Percentiles rank a stretch among this genome's conserved stretches.
These are phyloP conservation scores for Nicotiana tabacum DNA, from an alignment of 257 asterid genomes.

Conservation along the genomic window DNA sequence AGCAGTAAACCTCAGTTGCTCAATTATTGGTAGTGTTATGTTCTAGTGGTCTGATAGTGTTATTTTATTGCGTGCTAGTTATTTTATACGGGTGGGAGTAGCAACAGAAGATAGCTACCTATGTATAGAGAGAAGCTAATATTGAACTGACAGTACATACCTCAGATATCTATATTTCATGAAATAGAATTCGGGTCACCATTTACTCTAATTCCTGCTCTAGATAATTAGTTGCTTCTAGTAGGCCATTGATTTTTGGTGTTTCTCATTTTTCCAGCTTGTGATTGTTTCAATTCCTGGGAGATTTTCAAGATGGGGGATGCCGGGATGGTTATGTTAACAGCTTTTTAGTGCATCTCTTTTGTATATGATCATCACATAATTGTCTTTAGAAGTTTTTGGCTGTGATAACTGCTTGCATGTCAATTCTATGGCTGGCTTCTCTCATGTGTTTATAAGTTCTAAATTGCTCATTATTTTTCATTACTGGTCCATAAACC, in stretches of 20 bases:
- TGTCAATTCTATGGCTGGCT: neutral
- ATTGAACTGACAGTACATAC: neutral
- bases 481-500: conserved; percentile 26
- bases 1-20: neutral
- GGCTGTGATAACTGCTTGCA: neutral
- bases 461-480: conserved; percentile 9
- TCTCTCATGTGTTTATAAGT: neutral
- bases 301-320: neutral
- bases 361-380: neutral
- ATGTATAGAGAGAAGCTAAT: neutral
- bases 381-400: neutral
- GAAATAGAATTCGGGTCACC: neutral
- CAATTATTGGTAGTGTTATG: neutral
- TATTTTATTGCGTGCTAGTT: neutral
- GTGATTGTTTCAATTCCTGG: neutral
- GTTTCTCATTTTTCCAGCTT: neutral
- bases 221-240: neutral
- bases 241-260: neutral
- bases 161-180: neutral
- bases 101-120: neutral
- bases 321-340: neutral
- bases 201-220: neutral
- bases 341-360: neutral
- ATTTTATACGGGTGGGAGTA: neutral
- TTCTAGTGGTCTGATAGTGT: neutral